These are phyloP conservation scores for Rhodomyrtus psidioides DNA, from an alignment of 441 rosid genomes.

Conservation along the genomic window DNA sequence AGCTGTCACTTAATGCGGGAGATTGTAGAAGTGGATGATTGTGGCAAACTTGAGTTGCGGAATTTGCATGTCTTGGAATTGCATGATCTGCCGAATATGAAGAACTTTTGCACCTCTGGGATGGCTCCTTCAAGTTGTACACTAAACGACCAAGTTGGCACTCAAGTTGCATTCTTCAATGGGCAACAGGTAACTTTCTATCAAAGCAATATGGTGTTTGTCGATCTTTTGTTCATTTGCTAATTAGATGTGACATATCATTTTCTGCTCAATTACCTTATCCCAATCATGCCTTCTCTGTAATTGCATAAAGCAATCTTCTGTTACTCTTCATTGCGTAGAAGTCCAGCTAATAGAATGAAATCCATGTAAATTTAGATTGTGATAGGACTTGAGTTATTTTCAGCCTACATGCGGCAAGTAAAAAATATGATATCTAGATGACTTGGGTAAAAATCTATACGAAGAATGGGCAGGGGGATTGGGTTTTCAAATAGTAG, in stretches of 20 bases:
- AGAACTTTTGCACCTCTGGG: rapidly evolving
- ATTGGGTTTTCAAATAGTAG: no score
- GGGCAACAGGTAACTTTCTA: background rate
- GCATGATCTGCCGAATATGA: background rate
- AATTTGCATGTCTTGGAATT: background rate
- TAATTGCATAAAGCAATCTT: background rate
- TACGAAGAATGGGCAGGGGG: no score
- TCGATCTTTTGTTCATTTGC: background rate
- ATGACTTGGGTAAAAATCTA: no score
- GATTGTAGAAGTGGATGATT: background rate
- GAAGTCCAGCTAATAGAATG: rapidly evolving
- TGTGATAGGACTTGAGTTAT: no score
- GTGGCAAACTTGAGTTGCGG: background rate
- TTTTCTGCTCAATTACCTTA: no score
- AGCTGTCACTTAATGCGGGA: rapidly evolving
- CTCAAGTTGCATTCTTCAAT: background rate
- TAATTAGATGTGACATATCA: no score
- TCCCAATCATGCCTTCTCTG: no score
- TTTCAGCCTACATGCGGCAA: no score
- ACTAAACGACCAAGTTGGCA: background rate
- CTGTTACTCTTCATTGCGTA: background rate
- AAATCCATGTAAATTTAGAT: background rate
- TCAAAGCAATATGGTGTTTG: background rate
- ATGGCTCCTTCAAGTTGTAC: rapidly evolving
- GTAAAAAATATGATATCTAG: no score